Conservation (phyloP, 2,329 filamentous ascomycete genomes). For the Claviceps capensis region DNA sequence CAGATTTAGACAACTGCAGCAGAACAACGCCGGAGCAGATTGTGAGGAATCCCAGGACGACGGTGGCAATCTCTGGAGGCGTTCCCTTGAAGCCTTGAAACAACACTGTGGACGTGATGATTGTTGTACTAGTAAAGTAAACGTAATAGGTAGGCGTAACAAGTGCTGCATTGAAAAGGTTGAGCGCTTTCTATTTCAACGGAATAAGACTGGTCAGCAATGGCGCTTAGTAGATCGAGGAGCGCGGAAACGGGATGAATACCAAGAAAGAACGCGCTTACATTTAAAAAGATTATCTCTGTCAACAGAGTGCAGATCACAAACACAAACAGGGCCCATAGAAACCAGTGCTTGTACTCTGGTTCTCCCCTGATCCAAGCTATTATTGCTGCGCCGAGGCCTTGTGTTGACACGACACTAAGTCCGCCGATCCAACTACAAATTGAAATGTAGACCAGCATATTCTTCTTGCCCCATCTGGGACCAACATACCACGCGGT, state of each 20-base stretch:
- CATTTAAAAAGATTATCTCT: slow-evolving; percentile 92
- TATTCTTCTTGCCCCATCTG: slow-evolving; percentile 86
- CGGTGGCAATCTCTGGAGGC: slow-evolving; percentile 64
- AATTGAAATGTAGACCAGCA: slow-evolving; percentile 94
- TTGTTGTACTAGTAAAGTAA: slow-evolving; percentile 91
- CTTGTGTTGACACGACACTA: slow-evolving; percentile 90
- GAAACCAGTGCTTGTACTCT: slow-evolving; percentile 96
- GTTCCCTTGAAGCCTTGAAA: slow-evolving; percentile 92
- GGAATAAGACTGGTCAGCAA: not conserved
- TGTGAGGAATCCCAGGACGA: slow-evolving; percentile 83
- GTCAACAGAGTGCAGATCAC: slow-evolving; percentile 79
- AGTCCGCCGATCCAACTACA: slow-evolving; percentile 90
- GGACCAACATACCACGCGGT: slow-evolving; percentile 73
- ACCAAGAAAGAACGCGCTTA: slow-evolving; percentile 30
- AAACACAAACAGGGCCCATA: slow-evolving; percentile 84
- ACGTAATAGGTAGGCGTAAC: slow-evolving; percentile 99
- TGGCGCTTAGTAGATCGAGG: not conserved
- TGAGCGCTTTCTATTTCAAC: slow-evolving; percentile 80
- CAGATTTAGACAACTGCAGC: slow-evolving; percentile 91
- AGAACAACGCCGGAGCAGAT: slow-evolving; percentile 90
- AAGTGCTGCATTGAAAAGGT: slow-evolving; percentile 89
- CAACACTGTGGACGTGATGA: slow-evolving; percentile 81
- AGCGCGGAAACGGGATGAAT: not conserved
- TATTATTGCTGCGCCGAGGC: slow-evolving; percentile 79
- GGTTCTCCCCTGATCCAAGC: slow-evolving; percentile 68